Evolutionary conservation across 75 land plant genomes (phyloP).

Genomic region (Picea glauca): DNA sequence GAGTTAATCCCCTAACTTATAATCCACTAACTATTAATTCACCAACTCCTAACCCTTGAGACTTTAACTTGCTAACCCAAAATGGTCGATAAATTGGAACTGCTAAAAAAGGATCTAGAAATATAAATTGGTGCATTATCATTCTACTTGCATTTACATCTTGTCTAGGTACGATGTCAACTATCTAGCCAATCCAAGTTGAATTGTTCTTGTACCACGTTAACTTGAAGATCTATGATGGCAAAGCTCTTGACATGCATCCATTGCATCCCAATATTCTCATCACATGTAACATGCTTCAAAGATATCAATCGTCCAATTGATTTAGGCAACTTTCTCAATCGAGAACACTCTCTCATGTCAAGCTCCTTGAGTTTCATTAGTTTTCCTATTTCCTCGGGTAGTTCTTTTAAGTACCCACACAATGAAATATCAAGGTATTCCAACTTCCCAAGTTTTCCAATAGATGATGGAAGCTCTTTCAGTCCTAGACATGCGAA

Average conservation of each 20-base stretch:
- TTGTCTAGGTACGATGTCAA: background rate
- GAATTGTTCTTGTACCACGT: constrained; percentile 37
- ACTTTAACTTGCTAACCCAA: too few species aligned
- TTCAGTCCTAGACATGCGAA: constrained; percentile 40
- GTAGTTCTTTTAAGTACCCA: constrained; percentile 29
- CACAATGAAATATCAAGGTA: constrained; percentile 54
- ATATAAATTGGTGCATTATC: too few species aligned
- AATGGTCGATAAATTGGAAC: too few species aligned
- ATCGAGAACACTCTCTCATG: constrained; percentile 52
- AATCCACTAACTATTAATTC: too few species aligned
- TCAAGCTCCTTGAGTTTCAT: constrained; percentile 49
- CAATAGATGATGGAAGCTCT: constrained; percentile 37
- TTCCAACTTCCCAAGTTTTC: constrained; percentile 28
- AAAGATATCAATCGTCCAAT: background rate
- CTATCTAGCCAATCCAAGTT: constrained; percentile 54
- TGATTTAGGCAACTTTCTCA: constrained; percentile 36
- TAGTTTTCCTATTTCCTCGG: constrained; percentile 34
- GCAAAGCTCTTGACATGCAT: constrained; percentile 4
- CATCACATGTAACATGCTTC: constrained; percentile 5
- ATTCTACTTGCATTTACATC: too few species aligned
- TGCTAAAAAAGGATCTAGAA: too few species aligned
- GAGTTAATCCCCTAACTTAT: too few species aligned
- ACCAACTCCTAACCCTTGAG: too few species aligned
- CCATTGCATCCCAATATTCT: background rate
- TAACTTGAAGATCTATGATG: constrained; percentile 33